Conservation (phyloP, 73 alveolate genomes). For the Paramecium octaurelia region DNA sequence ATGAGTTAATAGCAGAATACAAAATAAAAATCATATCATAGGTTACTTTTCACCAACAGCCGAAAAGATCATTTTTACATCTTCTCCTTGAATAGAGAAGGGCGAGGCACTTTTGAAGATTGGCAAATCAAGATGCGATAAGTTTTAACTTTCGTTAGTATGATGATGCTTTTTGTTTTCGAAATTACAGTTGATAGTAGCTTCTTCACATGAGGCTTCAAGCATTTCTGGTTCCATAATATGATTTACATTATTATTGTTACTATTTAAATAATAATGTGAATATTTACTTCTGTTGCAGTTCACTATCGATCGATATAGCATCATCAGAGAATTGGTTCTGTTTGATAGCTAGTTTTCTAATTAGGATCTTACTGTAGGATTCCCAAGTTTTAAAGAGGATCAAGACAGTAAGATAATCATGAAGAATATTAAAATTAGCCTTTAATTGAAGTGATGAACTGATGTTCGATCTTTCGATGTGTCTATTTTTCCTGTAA, state of each 20-base stretch:
- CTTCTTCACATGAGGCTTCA: background rate
- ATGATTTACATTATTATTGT: background rate
- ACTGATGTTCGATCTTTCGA: background rate
- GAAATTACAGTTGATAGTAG: background rate
- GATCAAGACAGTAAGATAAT: background rate
- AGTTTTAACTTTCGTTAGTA: background rate
- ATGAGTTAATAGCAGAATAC: background rate
- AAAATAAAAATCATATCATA: background rate
- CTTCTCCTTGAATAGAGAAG: background rate
- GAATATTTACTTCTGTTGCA: background rate
- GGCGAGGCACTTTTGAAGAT: background rate
- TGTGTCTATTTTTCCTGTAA: background rate
- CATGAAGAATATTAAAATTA: background rate
- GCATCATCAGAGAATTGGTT: background rate
- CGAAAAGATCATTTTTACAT: background rate
- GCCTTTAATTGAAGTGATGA: background rate
- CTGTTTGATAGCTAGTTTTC: background rate
- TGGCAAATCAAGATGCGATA: background rate
- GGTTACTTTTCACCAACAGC: background rate
- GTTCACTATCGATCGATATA: background rate
- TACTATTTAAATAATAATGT: background rate
- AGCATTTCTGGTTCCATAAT: background rate
- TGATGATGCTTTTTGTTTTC: background rate
- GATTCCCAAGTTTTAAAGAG: conserved; percentile 17
- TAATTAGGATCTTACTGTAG: background rate